A percentile compares a stretch with the other conserved stretches of the same genome.
Conservation (phyloP, 2,329 filamentous ascomycete species). For the Sclerotinia nivalis region DNA sequence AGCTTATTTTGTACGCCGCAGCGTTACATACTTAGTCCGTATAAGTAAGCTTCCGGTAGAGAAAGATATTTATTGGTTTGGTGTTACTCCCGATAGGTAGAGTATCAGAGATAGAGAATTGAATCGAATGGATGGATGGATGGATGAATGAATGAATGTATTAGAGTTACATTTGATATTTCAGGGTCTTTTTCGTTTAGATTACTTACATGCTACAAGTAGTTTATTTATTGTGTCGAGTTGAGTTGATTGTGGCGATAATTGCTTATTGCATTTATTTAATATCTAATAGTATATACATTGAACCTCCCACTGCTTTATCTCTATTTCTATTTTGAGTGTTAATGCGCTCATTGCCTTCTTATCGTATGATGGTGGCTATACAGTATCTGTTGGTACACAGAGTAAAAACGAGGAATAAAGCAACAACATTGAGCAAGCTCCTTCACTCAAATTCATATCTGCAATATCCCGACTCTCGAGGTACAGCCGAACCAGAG, state of each 20-base stretch:
- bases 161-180: background rate
- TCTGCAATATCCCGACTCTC: background rate
- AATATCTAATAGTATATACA: background rate
- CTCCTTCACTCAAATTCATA: background rate
- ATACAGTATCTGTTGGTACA: background rate
- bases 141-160: background rate
- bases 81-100: background rate
- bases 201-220: too few species aligned
- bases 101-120: background rate
- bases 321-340: background rate
- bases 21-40: background rate
- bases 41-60: background rate
- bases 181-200: background rate
- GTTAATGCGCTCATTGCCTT: background rate
- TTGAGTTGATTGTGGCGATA: background rate
- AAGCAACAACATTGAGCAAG: background rate
- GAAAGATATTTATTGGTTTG: conserved; percentile 1
- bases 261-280: background rate
- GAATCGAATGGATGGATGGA: background rate
- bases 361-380: background rate
- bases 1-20: conserved; percentile 6
- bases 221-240: background rate
- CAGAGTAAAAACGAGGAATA: background rate
- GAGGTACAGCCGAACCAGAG: background rate
- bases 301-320: too few species aligned